A percentile compares a stretch with the other conserved stretches of the same genome.
phyloP scores from a whole-genome alignment of 306 rosid species.

The Vigna trinervia region DNA sequence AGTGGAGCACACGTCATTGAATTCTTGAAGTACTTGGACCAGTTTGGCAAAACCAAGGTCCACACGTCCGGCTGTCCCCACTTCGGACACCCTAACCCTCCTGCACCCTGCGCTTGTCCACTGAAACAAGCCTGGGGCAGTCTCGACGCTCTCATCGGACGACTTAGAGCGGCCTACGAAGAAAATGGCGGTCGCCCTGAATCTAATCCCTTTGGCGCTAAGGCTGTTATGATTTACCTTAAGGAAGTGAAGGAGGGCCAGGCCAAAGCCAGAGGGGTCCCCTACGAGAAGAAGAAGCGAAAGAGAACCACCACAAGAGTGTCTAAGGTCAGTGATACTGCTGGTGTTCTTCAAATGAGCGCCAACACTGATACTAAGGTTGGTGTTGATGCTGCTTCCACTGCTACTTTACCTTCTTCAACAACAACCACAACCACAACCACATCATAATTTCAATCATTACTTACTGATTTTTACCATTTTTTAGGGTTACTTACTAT shows the following conservation, averaged over 20 bases:
- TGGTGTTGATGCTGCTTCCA: conserved; percentile 25
- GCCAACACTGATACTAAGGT: not conserved
- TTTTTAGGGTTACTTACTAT: not conserved
- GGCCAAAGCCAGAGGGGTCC: conserved; percentile 92
- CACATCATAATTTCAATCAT: conserved; percentile 50
- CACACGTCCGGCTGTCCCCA: conserved; percentile 79
- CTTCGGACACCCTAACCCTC: conserved; percentile 86
- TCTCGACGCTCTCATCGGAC: conserved; percentile 87
- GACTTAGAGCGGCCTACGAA: conserved; percentile 93
- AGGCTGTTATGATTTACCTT: conserved; percentile 83
- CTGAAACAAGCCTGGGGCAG: conserved; percentile 94
- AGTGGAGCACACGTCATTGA: conserved; percentile 99
- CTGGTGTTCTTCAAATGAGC: not conserved
- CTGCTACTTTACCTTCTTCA: conserved; percentile 40
- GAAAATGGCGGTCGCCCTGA: conserved; percentile 94
- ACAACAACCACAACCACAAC: conserved; percentile 43
- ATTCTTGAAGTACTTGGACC: conserved; percentile 87
- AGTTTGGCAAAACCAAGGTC: conserved; percentile 93
- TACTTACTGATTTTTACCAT: conserved; percentile 30
- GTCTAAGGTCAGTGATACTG: conserved; percentile 41
- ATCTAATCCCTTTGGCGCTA: conserved; percentile 84
- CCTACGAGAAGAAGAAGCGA: conserved; percentile 93
- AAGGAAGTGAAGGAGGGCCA: conserved; percentile 89
- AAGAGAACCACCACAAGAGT: conserved; percentile 55
- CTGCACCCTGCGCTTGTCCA: conserved; percentile 85